A percentile compares a stretch with the other conserved stretches of the same genome.
phyloP scores from a whole-genome alignment of 495 filamentous ascomycete genomes.

The Penicillium nucicola region DNA sequence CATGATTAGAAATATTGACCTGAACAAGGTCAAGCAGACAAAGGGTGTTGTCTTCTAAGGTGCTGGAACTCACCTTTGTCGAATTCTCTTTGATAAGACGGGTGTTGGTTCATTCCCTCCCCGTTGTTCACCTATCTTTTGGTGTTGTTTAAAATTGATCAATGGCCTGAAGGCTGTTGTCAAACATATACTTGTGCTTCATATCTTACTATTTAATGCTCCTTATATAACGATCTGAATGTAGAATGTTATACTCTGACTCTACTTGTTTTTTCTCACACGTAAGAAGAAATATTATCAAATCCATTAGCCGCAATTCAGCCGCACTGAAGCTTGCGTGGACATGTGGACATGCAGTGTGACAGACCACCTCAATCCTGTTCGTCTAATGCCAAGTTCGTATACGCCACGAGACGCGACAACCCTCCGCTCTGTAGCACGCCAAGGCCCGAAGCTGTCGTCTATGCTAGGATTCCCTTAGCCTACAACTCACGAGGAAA shows the following conservation, averaged over 20 bases:
- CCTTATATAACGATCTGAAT: not conserved
- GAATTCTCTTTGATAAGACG: not conserved
- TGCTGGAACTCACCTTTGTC: not conserved
- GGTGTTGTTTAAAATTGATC: not conserved
- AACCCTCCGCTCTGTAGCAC: too few species aligned
- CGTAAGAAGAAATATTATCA: too few species aligned
- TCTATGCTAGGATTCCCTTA: too few species aligned
- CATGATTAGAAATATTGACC: constrained; percentile 16
- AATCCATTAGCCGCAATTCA: too few species aligned
- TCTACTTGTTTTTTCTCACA: not conserved
- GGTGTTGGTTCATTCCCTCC: not conserved
- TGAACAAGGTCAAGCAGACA: constrained; percentile 17
- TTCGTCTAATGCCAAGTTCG: too few species aligned
- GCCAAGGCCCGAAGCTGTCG: too few species aligned
- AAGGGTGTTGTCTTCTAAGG: constrained; percentile 18
- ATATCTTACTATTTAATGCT: not conserved
- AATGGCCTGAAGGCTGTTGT: not conserved
- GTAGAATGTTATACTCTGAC: not conserved
- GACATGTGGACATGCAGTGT: too few species aligned
- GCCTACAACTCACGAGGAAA: too few species aligned
- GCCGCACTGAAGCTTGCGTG: too few species aligned
- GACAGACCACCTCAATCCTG: too few species aligned
- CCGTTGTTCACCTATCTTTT: not conserved
- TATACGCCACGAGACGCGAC: too few species aligned
- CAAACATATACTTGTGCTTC: not conserved